A percentile compares a stretch with the other conserved stretches of the same genome.
phyloP scores from a whole-genome alignment of 1,284 basidiomycete species.

The Cutaneotrichosporon spelunceum region DNA sequence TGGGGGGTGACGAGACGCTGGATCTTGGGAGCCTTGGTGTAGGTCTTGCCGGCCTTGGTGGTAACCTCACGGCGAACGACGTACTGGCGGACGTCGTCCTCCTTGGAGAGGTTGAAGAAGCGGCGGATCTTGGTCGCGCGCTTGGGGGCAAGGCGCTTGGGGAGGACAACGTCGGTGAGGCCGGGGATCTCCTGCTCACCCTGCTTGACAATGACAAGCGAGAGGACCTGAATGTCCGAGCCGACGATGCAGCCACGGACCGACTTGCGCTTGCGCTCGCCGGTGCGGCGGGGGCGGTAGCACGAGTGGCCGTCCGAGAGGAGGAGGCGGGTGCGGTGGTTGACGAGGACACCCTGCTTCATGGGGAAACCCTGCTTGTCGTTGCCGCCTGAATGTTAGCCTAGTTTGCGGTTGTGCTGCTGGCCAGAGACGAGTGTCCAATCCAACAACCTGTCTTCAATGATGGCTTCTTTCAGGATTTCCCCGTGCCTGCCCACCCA shows the following conservation, averaged over 20 bases:
- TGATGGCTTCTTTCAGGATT: slow-evolving; percentile 68
- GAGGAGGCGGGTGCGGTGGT: slow-evolving; percentile 89
- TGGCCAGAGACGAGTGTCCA: not conserved
- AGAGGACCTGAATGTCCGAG: slow-evolving; percentile 92
- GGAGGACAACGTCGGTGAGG: slow-evolving; percentile 86
- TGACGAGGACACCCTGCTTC: slow-evolving; percentile 98
- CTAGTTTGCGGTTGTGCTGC: not conserved
- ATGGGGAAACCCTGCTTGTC: slow-evolving; percentile 59
- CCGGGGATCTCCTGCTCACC: slow-evolving; percentile 89
- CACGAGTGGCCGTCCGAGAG: slow-evolving; percentile 95
- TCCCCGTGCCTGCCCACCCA: slow-evolving; percentile 38
- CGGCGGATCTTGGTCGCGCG: slow-evolving; percentile 89
- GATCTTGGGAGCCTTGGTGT: slow-evolving; percentile 84
- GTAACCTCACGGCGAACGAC: slow-evolving; percentile 83
- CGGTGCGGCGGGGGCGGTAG: slow-evolving; percentile 87
- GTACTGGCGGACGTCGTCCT: slow-evolving; percentile 97
- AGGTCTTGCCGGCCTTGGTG: slow-evolving; percentile 95
- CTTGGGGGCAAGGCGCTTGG: slow-evolving; percentile 82
- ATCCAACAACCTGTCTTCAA: not conserved
- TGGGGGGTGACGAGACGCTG: slow-evolving; percentile 84
- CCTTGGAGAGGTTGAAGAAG: slow-evolving; percentile 98
- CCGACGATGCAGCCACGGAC: slow-evolving; percentile 97
- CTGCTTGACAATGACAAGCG: slow-evolving; percentile 94
- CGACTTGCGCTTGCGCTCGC: slow-evolving; percentile 98
- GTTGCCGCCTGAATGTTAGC: slow-evolving; percentile 41